Evolutionary conservation across 2,329 filamentous ascomycete genomes (phyloP).

Genomic region (Lasiodiplodia theobromae): DNA sequence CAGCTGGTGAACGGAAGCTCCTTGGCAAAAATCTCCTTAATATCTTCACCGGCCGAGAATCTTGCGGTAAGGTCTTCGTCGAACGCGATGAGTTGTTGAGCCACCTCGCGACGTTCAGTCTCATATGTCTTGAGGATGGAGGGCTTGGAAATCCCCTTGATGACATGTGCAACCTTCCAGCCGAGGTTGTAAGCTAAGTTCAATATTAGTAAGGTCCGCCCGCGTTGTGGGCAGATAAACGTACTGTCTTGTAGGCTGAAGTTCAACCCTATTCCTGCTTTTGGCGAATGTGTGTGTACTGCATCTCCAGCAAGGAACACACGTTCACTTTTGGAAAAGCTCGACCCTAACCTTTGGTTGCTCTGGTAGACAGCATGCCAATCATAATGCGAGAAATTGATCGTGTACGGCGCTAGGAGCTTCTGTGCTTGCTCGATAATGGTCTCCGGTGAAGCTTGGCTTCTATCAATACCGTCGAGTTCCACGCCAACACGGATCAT

Average conservation of each 20-base stretch:
- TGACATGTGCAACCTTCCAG: slow-evolving; percentile 62
- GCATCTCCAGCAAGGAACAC: slow-evolving; percentile 76
- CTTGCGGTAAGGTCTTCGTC: slow-evolving; percentile 56
- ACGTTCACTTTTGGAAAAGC: slow-evolving; percentile 62
- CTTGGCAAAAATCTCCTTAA: slow-evolving; percentile 67
- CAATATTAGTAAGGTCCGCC: not conserved
- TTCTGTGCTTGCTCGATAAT: slow-evolving; percentile 69
- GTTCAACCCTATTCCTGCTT: slow-evolving; percentile 76
- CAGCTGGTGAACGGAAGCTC: slow-evolving; percentile 67
- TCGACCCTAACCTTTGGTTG: slow-evolving; percentile 67
- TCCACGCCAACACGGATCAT: slow-evolving; percentile 72
- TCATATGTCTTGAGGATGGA: slow-evolving; percentile 60
- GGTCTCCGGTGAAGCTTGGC: slow-evolving; percentile 67
- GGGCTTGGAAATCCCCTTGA: slow-evolving; percentile 51
- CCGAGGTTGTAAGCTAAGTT: slow-evolving; percentile 58
- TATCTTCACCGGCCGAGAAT: slow-evolving; percentile 64
- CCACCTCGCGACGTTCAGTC: slow-evolving; percentile 64
- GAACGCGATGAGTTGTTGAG: slow-evolving; percentile 68
- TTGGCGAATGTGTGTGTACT: slow-evolving; percentile 64
- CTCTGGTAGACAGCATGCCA: slow-evolving; percentile 47
- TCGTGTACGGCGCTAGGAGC: slow-evolving; percentile 70
- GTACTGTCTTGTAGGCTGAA: slow-evolving; percentile 69
- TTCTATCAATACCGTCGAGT: slow-evolving; percentile 63
- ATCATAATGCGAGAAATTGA: not conserved
- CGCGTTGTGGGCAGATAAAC: not conserved